phyloP scores from a whole-genome alignment of 371 early-diverging fungal species.

The Mortierella sp. region DNA sequence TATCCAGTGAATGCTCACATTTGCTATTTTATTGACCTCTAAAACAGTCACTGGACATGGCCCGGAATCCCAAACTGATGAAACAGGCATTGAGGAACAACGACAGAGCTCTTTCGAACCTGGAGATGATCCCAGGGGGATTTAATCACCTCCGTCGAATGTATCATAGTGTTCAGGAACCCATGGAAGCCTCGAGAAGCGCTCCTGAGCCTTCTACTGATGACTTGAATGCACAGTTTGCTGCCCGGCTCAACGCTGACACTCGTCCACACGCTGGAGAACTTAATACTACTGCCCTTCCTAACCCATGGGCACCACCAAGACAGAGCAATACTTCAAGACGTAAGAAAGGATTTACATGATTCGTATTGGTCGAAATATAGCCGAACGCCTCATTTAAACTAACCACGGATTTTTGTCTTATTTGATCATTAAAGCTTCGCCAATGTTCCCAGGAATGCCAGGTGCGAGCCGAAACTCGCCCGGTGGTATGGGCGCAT shows the following conservation, averaged over 20 bases:
- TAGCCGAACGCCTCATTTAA: too few species aligned
- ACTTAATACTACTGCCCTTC: constrained; percentile 84
- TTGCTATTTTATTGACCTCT: background rate
- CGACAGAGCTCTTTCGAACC: constrained; percentile 88
- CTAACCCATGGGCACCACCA: constrained; percentile 85
- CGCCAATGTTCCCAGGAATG: constrained; percentile 28
- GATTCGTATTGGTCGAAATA: background rate
- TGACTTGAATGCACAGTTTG: constrained; percentile 77
- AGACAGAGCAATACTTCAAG: constrained; percentile 26
- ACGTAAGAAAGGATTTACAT: constrained; percentile 14
- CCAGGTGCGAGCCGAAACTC: constrained; percentile 26
- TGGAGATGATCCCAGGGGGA: constrained; percentile 89
- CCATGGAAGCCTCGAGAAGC: constrained; percentile 65
- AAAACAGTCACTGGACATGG: constrained; percentile 55
- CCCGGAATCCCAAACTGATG: constrained; percentile 84
- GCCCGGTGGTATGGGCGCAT: constrained; percentile 18
- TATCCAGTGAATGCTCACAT: constrained; percentile 3
- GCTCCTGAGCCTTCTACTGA: constrained; percentile 62
- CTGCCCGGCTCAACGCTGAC: constrained; percentile 75
- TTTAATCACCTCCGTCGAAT: constrained; percentile 86
- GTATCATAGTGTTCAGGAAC: constrained; percentile 82
- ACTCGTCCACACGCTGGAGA: constrained; percentile 64
- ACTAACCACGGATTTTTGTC: background rate
- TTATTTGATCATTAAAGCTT: background rate
- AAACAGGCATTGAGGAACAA: constrained; percentile 87